Evolutionary conservation across 2,329 filamentous ascomycete genomes (phyloP).

Genomic region (Aspergillus ibericus): DNA sequence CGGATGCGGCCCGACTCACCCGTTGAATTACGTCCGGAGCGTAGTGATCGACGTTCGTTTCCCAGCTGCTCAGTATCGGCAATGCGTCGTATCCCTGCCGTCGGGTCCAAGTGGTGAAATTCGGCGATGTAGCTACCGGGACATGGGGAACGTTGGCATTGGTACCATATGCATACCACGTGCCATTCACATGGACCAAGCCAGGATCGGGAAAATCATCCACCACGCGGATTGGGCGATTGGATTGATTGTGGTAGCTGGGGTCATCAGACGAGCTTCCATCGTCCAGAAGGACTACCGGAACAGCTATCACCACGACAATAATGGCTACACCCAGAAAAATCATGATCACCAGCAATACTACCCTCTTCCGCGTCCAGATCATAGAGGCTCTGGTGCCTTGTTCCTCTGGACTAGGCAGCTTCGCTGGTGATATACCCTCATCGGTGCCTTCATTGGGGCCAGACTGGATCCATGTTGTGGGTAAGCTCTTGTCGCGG

Average conservation of each 20-base stretch:
- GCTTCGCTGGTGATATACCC: not conserved
- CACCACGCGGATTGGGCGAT: slow-evolving; percentile 22
- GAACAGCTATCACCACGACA: slow-evolving; percentile 21
- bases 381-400: not conserved
- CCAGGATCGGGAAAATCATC: slow-evolving; percentile 34
- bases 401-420: not conserved
- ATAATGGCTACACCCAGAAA: not conserved
- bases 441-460: not conserved
- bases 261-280: slow-evolving; percentile 11
- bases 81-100: slow-evolving; percentile 51
- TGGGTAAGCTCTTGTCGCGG: too few species aligned
- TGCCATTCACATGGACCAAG: slow-evolving; percentile 31
- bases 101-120: slow-evolving; percentile 51
- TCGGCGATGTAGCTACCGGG: slow-evolving; percentile 53
- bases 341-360: not conserved
- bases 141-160: slow-evolving; percentile 42
- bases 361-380: slow-evolving; percentile 14
- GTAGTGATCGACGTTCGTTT: slow-evolving; percentile 55
- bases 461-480: not conserved
- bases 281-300: slow-evolving; percentile 17
- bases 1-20: slow-evolving; percentile 21
- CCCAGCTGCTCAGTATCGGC: slow-evolving; percentile 54
- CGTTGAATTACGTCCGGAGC: slow-evolving; percentile 60
- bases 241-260: slow-evolving; percentile 19
- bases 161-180: slow-evolving; percentile 37